Evolutionary conservation across 2,329 filamentous ascomycete species (phyloP), one percentile per base, ranked within the genome.

Genomic region (Curvularia spicifera): DNA sequence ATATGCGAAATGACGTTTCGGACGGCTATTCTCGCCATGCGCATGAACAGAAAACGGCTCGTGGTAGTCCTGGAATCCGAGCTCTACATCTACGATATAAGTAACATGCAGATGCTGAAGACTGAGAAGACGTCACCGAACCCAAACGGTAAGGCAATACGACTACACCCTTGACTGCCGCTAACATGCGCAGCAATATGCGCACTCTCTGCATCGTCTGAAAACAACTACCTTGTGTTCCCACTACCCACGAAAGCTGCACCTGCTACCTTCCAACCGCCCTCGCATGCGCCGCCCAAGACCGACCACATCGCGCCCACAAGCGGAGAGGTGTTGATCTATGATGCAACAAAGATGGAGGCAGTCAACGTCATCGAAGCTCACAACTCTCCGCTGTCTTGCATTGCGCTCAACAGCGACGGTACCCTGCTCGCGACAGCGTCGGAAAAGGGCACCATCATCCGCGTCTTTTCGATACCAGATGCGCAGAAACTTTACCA

Each of bases 1-100:
- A 98, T 99, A 76, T 99, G 95, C 85, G 95, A 99, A 78, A 90
- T 99, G 74, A 98, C 94, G 3, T 99, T 99, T 70, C 94, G 94
- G 12, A 96, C 93, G n/a, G 93, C 93, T 49, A 93, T 99, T 10
- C 86, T 98, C 40, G 93, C 94, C 20, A 92, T 99, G 58, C 91
- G 93, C 65, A 83, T 99, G 71, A 99, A 99, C 78, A 87, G 95
- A 67, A 98, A 97, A 78, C 89, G 95, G 37, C 85, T 99, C 26
- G 92, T 95, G 12, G 93, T 99, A 31, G 89, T 98, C 13, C 84
- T 98, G 56, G 95, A 99, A 76, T 93, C 97, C 70, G 91, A 97
- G 75, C 96, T 98, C 62, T 99, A 98, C 79, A 85, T 99, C 48
- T 99, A 99, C 81, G 95, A 99, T 77, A 98, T 99, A 66, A 93